A percentile compares a stretch with the other conserved stretches of the same genome.
Evolutionary conservation across 257 asterid genomes (phyloP).

Genomic region (Solanum chmielewskii): DNA sequence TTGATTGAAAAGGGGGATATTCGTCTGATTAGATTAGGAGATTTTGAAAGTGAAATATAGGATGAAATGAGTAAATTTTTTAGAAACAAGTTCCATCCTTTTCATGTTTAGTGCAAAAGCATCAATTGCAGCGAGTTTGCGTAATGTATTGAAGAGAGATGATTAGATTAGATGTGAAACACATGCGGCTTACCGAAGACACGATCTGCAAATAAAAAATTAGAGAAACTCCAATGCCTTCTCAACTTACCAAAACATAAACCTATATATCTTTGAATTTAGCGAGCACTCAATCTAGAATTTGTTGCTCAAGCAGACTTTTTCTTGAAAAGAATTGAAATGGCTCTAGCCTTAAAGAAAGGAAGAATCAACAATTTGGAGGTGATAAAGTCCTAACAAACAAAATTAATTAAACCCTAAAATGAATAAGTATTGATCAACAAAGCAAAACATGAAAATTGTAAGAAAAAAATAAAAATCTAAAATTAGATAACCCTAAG

Average conservation of each 20-base stretch:
- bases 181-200: too few relatives aligned
- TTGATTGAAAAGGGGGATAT: not conserved
- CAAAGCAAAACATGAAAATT: not conserved
- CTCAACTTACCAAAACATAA: not conserved
- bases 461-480: not conserved
- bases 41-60: not conserved
- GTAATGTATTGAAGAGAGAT: too few relatives aligned
- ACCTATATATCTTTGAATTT: not conserved
- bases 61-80: not conserved
- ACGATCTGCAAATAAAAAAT: fast-evolving
- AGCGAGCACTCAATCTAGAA: not conserved
- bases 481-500: not conserved
- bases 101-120: too few relatives aligned
- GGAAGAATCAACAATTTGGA: not conserved
- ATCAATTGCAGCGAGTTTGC: too few relatives aligned
- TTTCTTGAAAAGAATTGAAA: too few relatives aligned
- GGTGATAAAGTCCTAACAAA: not conserved
- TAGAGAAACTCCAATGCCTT: not conserved
- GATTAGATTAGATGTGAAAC: too few relatives aligned
- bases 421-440: not conserved
- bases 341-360: not conserved
- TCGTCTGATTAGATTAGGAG: not conserved
- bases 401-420: not conserved
- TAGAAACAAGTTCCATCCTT: not conserved
- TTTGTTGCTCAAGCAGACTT: too few relatives aligned